Evolutionary conservation across 192 early-diverging fungal genomes (phyloP).

Genomic region (Rhizophagus clarus): DNA sequence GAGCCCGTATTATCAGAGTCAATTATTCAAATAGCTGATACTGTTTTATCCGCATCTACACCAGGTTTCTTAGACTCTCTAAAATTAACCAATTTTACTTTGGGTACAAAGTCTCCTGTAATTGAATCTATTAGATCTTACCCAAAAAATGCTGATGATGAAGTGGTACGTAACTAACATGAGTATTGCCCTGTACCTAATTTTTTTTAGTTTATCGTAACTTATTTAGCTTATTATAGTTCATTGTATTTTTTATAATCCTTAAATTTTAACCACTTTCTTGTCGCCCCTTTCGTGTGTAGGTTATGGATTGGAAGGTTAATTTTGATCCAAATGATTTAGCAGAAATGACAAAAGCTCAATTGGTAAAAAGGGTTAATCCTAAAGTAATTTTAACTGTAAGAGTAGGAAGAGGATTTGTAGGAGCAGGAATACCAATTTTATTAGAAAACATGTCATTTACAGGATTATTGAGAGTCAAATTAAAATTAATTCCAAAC

Average conservation of each 20-base stretch:
- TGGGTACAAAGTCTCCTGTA: slow-evolving; percentile 75
- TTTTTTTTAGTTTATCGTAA: too few relatives aligned
- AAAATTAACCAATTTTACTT: slow-evolving; percentile 70
- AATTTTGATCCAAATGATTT: slow-evolving; percentile 85
- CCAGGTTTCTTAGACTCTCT: slow-evolving; percentile 83
- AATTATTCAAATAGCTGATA: slow-evolving; percentile 72
- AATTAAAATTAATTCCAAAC: slow-evolving; percentile 81
- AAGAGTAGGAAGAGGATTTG: slow-evolving; percentile 83
- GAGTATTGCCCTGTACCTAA: too few relatives aligned
- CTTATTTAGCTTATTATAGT: too few relatives aligned
- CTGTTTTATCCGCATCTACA: slow-evolving; percentile 71
- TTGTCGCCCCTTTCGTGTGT: slow-evolving; percentile 2
- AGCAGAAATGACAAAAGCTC: slow-evolving; percentile 66
- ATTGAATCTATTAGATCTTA: slow-evolving; percentile 73
- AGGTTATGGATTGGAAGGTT: slow-evolving; percentile 90
- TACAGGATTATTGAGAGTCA: slow-evolving; percentile 71
- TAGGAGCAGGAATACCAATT: slow-evolving; percentile 84
- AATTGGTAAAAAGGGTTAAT: slow-evolving; percentile 73
- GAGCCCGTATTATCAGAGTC: slow-evolving; percentile 82
- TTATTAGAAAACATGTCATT: slow-evolving; percentile 86
- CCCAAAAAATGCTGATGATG: slow-evolving; percentile 72
- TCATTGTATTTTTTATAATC: background rate
- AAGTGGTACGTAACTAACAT: slow-evolving; percentile 50
- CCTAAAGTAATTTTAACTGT: slow-evolving; percentile 88
- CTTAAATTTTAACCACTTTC: background rate